Base-by-base conservation (phyloP, 2,329 filamentous ascomycete genomes). In the Ceratocystis harringtonii region DNA sequence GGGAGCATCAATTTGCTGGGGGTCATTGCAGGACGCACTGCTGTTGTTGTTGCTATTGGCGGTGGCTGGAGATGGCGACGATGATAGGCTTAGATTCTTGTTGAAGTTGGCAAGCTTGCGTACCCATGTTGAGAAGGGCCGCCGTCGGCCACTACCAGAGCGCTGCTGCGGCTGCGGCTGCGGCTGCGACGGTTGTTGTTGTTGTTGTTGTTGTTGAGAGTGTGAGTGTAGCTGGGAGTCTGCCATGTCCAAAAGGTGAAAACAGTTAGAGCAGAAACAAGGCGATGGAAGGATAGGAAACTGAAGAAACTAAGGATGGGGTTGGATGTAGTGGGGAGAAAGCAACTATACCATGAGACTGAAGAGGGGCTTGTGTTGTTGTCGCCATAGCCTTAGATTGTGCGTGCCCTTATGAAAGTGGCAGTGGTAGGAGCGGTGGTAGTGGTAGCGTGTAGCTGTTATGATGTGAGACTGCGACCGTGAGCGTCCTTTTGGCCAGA, bases 51-150 rank as follows among this genome's bases (percentile, higher is more conserved):
- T 67, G 65, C 67, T 68, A 48, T 73, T 69, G 66, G 72, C 70
- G 55, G n/a, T 30, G 19, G 61, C 71, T 75, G 69, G 73, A 75
- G 71, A 72, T 75, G 66, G 71, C 75, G 70, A 52, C 79, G 79
- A 68, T 84, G 80, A 69, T 82, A 84, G 41, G 86, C 88, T 3
- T 85, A 86, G 65, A 78, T 36, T 64, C 17, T 63, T 80, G 75
- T 95, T 96, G 76, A 96, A 87, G 74, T 87, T 92, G 68, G 91
- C 86, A 66, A 97, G 83, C 72, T 92, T 92, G 80, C 92, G 95
- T 79, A 99, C 90, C 88, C 92, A 95, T 70, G 86, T 89, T 60
- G 92, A 84, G 73, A 97, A 97, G 28, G 92, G 92, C 69, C 89
- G 85, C 71, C 91, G 87, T 69, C 90, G 88, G 71, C 63, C 61